phyloP scores from a whole-genome alignment of 352 stramenopile species.

The Blastocystis sp. region DNA sequence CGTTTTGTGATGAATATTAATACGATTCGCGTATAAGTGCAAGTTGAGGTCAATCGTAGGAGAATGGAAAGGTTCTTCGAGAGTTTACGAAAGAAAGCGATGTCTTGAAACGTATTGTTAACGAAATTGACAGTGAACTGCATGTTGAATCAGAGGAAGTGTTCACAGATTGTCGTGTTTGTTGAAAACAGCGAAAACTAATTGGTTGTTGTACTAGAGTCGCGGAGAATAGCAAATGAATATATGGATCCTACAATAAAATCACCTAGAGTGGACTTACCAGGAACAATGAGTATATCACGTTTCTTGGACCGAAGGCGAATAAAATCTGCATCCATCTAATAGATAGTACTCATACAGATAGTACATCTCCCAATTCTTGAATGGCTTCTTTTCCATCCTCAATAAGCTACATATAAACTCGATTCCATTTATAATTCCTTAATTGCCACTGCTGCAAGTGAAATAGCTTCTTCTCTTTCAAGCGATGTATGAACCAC shows the following conservation, averaged over 20 bases:
- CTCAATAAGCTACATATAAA: conserved; percentile 6
- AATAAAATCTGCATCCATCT: conserved; percentile 2
- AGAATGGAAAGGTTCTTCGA: conserved; percentile 47
- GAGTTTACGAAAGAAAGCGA: conserved; percentile 7
- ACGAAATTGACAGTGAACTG: not conserved
- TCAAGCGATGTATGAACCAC: conserved; percentile 26
- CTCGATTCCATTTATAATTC: not conserved
- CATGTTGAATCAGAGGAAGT: not conserved
- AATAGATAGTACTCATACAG: not conserved
- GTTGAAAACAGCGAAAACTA: conserved; percentile 41
- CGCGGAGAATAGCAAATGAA: conserved; percentile 42
- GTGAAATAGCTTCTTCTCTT: not conserved
- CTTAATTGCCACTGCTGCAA: conserved; percentile 25
- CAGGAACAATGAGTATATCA: conserved; percentile 53
- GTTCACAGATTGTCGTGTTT: conserved; percentile 22
- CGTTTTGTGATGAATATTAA: conserved; percentile 60
- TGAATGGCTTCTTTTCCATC: conserved; percentile 36
- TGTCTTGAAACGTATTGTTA: not conserved
- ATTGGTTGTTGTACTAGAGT: not conserved
- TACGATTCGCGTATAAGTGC: not conserved
- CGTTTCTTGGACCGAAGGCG: not conserved
- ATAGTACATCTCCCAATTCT: not conserved
- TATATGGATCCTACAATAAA: not conserved
- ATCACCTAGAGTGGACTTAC: not conserved
- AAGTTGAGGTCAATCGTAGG: not conserved